Conservation (phyloP, 768 basidiomycete species). For the Sarcodon sp. region DNA sequence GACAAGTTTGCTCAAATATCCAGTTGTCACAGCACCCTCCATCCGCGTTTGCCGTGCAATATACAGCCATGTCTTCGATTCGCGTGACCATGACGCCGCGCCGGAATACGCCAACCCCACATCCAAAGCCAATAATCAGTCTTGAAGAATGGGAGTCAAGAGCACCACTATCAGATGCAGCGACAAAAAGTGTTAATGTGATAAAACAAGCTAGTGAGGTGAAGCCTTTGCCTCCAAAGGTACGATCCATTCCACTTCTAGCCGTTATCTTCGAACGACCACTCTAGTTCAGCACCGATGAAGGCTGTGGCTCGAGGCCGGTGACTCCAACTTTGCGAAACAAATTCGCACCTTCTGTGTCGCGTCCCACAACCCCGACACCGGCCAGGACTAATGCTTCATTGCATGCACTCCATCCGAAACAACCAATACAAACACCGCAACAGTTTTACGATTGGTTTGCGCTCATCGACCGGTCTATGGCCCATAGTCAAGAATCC, state of each 20-base stretch:
- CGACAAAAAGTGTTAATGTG: constrained; percentile 48
- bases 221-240: constrained; percentile 63
- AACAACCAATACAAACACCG: constrained; percentile 72
- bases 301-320: constrained; percentile 28
- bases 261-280: too few relatives aligned
- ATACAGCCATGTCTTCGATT: not conserved
- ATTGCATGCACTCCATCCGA: constrained; percentile 55
- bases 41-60: too few relatives aligned
- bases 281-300: constrained; percentile 27
- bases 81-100: constrained; percentile 7
- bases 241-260: constrained; percentile 18
- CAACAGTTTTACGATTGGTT: constrained; percentile 99
- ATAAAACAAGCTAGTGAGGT: constrained; percentile 52
- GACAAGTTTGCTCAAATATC: too few relatives aligned
- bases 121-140: constrained; percentile 35
- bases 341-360: constrained; percentile 12
- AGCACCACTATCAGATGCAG: constrained; percentile 61
- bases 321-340: constrained; percentile 26
- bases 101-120: constrained; percentile 12
- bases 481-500: constrained; percentile 88
- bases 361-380: not conserved
- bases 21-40: too few relatives aligned
- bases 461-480: constrained; percentile 74
- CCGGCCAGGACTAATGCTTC: not conserved
- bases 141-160: constrained; percentile 90